These are phyloP conservation scores for Lodderomyces elongisporus DNA, from an alignment of 1,139 yeast genomes.

Conservation along the genomic window DNA sequence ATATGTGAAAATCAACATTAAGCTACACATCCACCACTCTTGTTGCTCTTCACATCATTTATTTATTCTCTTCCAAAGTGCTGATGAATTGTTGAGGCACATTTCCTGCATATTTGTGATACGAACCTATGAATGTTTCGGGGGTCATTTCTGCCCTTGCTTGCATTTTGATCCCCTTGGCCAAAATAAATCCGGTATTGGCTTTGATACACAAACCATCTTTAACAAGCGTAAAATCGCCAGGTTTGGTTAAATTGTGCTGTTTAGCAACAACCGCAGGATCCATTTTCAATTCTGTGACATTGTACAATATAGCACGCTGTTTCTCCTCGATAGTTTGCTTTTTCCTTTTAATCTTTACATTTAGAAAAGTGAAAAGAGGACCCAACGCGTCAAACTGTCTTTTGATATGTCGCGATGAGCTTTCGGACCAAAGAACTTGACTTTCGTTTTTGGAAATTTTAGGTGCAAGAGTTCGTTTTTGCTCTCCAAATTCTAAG, in stretches of 20 bases:
- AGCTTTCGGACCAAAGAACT: conserved; percentile 40
- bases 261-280: neutral
- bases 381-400: conserved; percentile 56
- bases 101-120: conserved; percentile 11
- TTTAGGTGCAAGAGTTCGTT: conserved; percentile 55
- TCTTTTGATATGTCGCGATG: conserved; percentile 39
- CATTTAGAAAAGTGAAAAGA: conserved; percentile 43
- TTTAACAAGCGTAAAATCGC: conserved; percentile 33
- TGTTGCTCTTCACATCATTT: no score
- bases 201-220: conserved; percentile 37
- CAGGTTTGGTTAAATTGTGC: conserved; percentile 22
- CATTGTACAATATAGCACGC: conserved; percentile 45
- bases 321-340: conserved; percentile 24
- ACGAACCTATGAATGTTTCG: conserved; percentile 8
- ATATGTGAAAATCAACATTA: conserved; percentile 4
- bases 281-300: conserved; percentile 13
- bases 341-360: conserved; percentile 25
- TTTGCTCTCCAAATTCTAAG: neutral
- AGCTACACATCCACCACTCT: no score
- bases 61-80: no score
- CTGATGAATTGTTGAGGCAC: conserved; percentile 11
- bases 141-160: conserved; percentile 47
- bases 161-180: conserved; percentile 45
- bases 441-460: conserved; percentile 36
- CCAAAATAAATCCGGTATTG: conserved; percentile 35